phyloP scores from a whole-genome alignment of 169 alveolate genomes.

The Plasmodium gallinaceum region DNA sequence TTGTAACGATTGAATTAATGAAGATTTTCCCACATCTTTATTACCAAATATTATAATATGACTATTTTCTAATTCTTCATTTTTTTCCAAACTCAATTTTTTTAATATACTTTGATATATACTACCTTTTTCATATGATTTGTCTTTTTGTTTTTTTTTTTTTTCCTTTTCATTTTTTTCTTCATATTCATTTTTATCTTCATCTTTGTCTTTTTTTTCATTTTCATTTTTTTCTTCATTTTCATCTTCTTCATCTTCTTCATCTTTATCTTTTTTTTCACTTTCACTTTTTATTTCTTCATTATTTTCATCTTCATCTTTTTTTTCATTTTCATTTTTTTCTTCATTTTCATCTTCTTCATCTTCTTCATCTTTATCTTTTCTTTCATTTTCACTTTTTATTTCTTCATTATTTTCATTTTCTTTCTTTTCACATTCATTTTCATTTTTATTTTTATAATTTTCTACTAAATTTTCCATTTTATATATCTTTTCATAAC shows the following conservation, averaged over 20 bases:
- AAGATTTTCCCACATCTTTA: conserved; percentile 68
- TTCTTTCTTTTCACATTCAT: conserved; percentile 5
- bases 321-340: not conserved
- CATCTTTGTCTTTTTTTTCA: not conserved
- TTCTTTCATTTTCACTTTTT: not conserved
- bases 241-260: not conserved
- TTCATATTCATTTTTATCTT: not conserved
- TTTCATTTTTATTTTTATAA: not conserved
- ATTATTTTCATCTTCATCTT: not conserved
- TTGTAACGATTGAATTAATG: conserved; percentile 40
- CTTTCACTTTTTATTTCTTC: not conserved
- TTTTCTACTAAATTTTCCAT: conserved; percentile 4
- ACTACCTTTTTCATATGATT: conserved; percentile 2
- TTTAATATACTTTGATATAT: conserved; percentile 53
- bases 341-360: not conserved
- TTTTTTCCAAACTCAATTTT: conserved; percentile 40
- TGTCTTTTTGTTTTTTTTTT: conserved; percentile 1
- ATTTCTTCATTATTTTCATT: not conserved
- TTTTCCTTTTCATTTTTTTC: not conserved
- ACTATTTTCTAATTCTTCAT: conserved; percentile 57
- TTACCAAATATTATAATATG: conserved; percentile 64
- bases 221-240: not conserved
- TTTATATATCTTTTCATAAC: not conserved
- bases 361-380: not conserved
- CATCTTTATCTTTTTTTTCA: not conserved